phyloP scores from a whole-genome alignment of 2,329 filamentous ascomycete species.

The Alternaria atra region DNA sequence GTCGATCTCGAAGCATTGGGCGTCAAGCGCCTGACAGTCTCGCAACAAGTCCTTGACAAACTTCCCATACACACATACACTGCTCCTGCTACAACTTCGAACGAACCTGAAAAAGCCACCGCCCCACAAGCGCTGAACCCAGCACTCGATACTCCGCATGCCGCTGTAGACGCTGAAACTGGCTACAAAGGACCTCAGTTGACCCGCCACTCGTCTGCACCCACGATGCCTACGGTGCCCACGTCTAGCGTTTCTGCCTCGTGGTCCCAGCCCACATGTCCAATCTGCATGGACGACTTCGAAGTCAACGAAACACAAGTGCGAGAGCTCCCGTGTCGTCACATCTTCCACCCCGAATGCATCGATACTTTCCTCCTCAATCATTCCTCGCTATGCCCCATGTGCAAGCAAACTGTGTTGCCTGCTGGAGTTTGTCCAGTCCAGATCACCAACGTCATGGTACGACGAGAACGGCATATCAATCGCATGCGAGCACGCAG shows the following conservation, averaged over 20 bases:
- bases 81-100: conserved; percentile 3
- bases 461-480: conserved; percentile 78
- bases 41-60: conserved; percentile 72
- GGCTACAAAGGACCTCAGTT: conserved; percentile 24
- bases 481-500: conserved; percentile 65
- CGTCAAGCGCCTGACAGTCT: conserved; percentile 82
- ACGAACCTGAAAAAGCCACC: conserved; percentile 29
- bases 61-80: conserved; percentile 83
- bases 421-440: conserved; percentile 67
- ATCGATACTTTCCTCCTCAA: conserved; percentile 84
- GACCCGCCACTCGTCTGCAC: conserved; percentile 31
- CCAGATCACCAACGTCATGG: conserved; percentile 78
- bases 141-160: conserved; percentile 18
- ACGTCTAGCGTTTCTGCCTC: conserved; percentile 20
- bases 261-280: conserved; percentile 80
- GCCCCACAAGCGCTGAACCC: conserved; percentile 17
- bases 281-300: conserved; percentile 90
- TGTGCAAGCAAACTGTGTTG: conserved; percentile 86
- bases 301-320: conserved; percentile 74
- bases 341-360: conserved; percentile 93
- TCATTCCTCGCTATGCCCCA: conserved; percentile 85
- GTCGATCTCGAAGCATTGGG: conserved; percentile 87
- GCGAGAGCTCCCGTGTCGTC: conserved; percentile 85
- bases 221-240: conserved; percentile 16
- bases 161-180: conserved; percentile 25